Evolutionary conservation across 106 monocot genomes (phyloP).

Genomic region (Acorus gramineus): DNA sequence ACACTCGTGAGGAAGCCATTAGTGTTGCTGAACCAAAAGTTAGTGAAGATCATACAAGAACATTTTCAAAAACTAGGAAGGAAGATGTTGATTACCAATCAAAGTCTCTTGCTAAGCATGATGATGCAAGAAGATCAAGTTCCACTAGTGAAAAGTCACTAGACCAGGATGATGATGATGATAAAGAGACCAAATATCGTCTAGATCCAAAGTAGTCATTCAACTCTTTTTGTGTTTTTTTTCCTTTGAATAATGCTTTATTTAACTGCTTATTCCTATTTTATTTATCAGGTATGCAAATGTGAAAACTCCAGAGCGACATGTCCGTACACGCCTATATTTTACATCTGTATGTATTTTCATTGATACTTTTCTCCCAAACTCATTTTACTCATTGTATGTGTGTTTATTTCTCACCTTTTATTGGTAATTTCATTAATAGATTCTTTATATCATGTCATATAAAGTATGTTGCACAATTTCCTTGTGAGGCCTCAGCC

Average conservation of each 20-base stretch:
- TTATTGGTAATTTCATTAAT: too few species aligned
- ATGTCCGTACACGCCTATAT: slow-evolving; percentile 96
- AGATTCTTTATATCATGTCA: too few species aligned
- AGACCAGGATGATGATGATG: slow-evolving; percentile 87
- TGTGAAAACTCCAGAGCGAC: slow-evolving; percentile 88
- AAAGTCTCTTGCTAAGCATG: slow-evolving; percentile 33
- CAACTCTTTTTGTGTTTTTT: not conserved
- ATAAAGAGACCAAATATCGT: slow-evolving; percentile 93
- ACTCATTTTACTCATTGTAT: too few species aligned
- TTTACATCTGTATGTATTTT: slow-evolving; percentile 79
- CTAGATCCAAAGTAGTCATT: slow-evolving; percentile 76
- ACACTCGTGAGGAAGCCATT: slow-evolving; percentile 91
- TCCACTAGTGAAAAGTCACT: slow-evolving; percentile 66
- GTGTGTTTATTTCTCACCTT: too few species aligned
- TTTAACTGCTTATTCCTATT: not conserved
- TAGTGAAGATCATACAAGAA: slow-evolving; percentile 25
- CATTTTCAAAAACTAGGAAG: slow-evolving; percentile 19
- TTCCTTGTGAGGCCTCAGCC: too few species aligned
- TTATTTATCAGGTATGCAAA: slow-evolving; percentile 79
- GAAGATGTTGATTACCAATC: slow-evolving; percentile 43
- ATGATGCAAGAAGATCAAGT: slow-evolving; percentile 59
- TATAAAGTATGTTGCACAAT: too few species aligned
- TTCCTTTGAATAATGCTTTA: not conserved
- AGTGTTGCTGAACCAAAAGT: slow-evolving; percentile 76
- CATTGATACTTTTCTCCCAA: not conserved